phyloP scores from a whole-genome alignment of 148 eudicot species.

The Hydrangea macrophylla region DNA sequence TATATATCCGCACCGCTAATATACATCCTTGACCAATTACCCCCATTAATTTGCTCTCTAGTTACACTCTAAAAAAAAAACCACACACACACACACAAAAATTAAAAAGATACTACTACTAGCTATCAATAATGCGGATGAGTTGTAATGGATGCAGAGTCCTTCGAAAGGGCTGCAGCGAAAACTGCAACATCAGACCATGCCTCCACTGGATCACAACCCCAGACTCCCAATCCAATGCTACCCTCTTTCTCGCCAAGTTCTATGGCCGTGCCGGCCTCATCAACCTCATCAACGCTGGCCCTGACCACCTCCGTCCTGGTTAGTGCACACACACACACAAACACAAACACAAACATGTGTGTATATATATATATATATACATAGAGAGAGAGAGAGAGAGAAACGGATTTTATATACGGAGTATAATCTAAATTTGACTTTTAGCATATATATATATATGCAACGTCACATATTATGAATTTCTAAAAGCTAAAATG shows the following conservation, averaged over 20 bases:
- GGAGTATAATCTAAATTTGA: too few relatives aligned
- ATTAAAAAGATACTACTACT: too few relatives aligned
- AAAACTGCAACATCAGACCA: slow-evolving; percentile 62
- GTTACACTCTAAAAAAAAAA: too few relatives aligned
- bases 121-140: slow-evolving; percentile 52
- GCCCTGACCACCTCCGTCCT: slow-evolving; percentile 71
- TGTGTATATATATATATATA: not conserved
- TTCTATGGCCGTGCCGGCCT: slow-evolving; percentile 92
- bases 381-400: too few relatives aligned
- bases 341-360: too few relatives aligned
- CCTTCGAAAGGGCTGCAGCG: slow-evolving; percentile 73
- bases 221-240: slow-evolving; percentile 73
- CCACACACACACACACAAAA: too few relatives aligned
- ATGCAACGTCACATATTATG: too few relatives aligned
- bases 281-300: slow-evolving; percentile 69
- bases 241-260: slow-evolving; percentile 86
- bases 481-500: too few relatives aligned
- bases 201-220: slow-evolving; percentile 74
- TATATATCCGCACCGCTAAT: not conserved
- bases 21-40: not conserved
- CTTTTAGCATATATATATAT: too few relatives aligned
- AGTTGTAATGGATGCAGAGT: slow-evolving; percentile 88
- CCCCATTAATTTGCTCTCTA: not conserved
- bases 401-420: too few relatives aligned
- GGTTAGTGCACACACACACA: slow-evolving; percentile 28